Evolutionary conservation across 2,329 filamentous ascomycete species (phyloP), one percentile per base, ranked within the genome.

Genomic region (Tricladium varicosporioides): DNA sequence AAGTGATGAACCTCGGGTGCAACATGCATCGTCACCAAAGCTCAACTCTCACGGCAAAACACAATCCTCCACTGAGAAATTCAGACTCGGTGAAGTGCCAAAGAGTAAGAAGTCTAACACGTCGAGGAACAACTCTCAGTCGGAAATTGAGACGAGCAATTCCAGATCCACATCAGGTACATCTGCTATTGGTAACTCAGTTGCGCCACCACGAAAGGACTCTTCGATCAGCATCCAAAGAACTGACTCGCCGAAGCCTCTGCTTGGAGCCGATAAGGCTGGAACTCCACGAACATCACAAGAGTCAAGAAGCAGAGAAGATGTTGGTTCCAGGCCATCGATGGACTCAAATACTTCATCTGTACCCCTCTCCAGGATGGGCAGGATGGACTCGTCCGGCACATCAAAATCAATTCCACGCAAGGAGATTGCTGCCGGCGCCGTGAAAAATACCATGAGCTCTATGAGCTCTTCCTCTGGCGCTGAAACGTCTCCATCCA

Each of bases 41-140:
- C 48, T 54, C 9, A 62, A 57, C 43, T 47, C 47, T 3, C 77
- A 73, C 60, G 71, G 72, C 33, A 76, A 71, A 54, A 60, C 65
- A 10, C 69, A 70, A 48, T 59, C 71, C 33, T 58, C 60, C 2
- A 67, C 63, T 14, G 86, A 89, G 11, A 84, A 85, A 27, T 92
- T 92, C 73, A 91, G 87, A 72, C 74, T 94, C 45, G 90, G 93
- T 68, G 91, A 96, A 49, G 89, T 88, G 1, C 90, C 91, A 0
- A 88, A 86, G 72, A 82, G 78, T 66, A 81, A 78, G 69, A 80
- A 79, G 70, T 65, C 71, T n/a, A 74, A 74, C 27, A 77, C 71
- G 31, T 64, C 67, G 8, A 67, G 66, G 43, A 68, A 64, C 5
- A 65, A 66, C 45, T 71, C 70, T 15, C 60, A 78, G 51, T 74